Evolutionary conservation across 2,329 filamentous ascomycete genomes (phyloP).

Genomic region (Diplodia mutila): DNA sequence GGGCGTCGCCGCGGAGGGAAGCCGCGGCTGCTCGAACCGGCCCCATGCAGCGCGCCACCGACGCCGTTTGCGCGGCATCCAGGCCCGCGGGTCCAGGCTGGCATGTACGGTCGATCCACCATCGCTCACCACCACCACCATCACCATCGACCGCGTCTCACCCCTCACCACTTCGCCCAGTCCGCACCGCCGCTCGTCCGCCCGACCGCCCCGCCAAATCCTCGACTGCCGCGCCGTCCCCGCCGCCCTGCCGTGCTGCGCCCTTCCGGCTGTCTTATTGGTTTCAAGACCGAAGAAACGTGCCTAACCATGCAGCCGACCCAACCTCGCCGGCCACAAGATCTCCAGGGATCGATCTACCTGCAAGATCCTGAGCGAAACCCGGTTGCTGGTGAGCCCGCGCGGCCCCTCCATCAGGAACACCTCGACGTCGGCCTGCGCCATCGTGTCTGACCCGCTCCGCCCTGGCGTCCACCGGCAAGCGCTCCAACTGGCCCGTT

Average conservation of each 20-base stretch:
- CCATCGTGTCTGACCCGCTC: slow-evolving; percentile 5
- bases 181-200: not conserved
- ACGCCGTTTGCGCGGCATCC: slow-evolving; percentile 16
- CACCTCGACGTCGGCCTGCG: not conserved
- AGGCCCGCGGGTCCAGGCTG: slow-evolving; percentile 3
- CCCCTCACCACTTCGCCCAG: not conserved
- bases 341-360: slow-evolving; percentile 23
- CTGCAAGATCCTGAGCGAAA: slow-evolving; percentile 21
- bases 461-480: slow-evolving; percentile 11
- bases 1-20: slow-evolving; percentile 20
- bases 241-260: slow-evolving; percentile 2
- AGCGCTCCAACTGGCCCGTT: slow-evolving; percentile 16
- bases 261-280: slow-evolving; percentile 20
- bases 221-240: not conserved
- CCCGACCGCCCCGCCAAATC: not conserved
- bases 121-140: not conserved
- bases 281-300: slow-evolving; percentile 23
- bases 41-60: slow-evolving; percentile 15
- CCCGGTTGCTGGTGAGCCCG: slow-evolving; percentile 20
- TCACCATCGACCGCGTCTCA: not conserved
- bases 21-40: slow-evolving; percentile 8
- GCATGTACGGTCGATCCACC: not conserved
- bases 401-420: slow-evolving; percentile 15
- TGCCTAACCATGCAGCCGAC: slow-evolving; percentile 19
- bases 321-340: slow-evolving; percentile 25